Percentiles rank a stretch among this genome's conserved stretches.
These are phyloP conservation scores for Jimgerdemannia lactiflua DNA, from an alignment of 192 early-diverging fungal genomes.

Conservation along the genomic window DNA sequence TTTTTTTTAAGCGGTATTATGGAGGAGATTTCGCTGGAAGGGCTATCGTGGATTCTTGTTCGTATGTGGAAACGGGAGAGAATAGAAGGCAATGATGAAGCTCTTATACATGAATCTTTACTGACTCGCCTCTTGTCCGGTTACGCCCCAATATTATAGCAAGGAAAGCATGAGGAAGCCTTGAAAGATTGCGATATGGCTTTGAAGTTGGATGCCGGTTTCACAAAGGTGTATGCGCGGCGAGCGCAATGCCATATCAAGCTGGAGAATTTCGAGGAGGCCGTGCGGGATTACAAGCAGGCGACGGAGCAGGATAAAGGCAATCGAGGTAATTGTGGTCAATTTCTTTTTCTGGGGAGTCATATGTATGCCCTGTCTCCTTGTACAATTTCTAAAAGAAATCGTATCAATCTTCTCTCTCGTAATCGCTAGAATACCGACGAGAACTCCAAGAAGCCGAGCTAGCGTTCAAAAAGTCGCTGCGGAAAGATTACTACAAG, in stretches of 20 bases:
- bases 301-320: conserved; percentile 56
- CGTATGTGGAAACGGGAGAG: neutral
- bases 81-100: conserved; percentile 10
- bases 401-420: too few relatives aligned
- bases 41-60: too few relatives aligned
- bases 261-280: conserved; percentile 72
- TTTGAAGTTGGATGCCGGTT: conserved; percentile 58
- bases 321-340: conserved; percentile 52
- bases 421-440: conserved; percentile 25
- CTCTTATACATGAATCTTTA: neutral
- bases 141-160: too few relatives aligned
- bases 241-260: conserved; percentile 76
- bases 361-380: neutral
- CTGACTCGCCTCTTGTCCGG: conserved; percentile 1
- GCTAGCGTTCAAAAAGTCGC: conserved; percentile 60
- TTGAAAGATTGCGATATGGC: conserved; percentile 64
- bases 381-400: too few relatives aligned
- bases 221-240: conserved; percentile 73
- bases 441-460: conserved; percentile 54
- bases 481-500: conserved; percentile 97
- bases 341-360: neutral
- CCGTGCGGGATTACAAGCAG: conserved; percentile 72
- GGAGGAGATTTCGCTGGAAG: too few relatives aligned
- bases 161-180: conserved; percentile 49
- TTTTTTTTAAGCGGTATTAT: too few relatives aligned